phyloP scores from a whole-genome alignment of 2,329 filamentous ascomycete species.

The Paradendryphiella salina region DNA sequence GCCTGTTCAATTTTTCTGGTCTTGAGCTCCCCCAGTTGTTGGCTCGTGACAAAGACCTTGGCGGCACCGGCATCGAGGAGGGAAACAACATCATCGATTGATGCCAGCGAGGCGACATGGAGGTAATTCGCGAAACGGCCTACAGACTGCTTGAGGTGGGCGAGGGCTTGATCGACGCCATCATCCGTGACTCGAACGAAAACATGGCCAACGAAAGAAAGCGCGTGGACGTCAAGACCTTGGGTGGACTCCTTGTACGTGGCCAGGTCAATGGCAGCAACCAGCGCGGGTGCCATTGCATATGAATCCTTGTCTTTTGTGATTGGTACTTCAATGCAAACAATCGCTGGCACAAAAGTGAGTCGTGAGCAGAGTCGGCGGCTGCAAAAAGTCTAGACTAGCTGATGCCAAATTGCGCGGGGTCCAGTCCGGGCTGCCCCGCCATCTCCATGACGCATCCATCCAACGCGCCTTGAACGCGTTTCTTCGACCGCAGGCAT shows the following conservation, averaged over 20 bases:
- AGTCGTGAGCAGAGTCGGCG: constrained; percentile 9
- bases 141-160: constrained; percentile 61
- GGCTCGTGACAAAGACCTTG: constrained; percentile 77
- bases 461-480: not conserved
- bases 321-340: not conserved
- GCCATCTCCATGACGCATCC: constrained; percentile 13
- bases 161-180: constrained; percentile 52
- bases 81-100: constrained; percentile 72
- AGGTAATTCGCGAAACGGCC: constrained; percentile 67
- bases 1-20: constrained; percentile 57
- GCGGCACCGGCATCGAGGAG: constrained; percentile 83
- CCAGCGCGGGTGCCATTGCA: constrained; percentile 52
- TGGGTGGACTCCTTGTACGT: constrained; percentile 50
- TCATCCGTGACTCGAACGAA: constrained; percentile 58
- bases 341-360: not conserved
- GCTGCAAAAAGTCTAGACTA: constrained; percentile 17
- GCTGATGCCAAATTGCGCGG: constrained; percentile 14
- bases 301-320: not conserved
- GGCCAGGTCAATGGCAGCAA: constrained; percentile 55
- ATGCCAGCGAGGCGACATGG: constrained; percentile 71
- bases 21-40: constrained; percentile 64
- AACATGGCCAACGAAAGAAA: constrained; percentile 63
- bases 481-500: not conserved
- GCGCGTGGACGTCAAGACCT: constrained; percentile 55
- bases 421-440: constrained; percentile 16